A percentile compares a stretch with the other conserved stretches of the same genome.
phyloP scores from a whole-genome alignment of 2,329 filamentous ascomycete species.

The Metarhizium humberi region DNA sequence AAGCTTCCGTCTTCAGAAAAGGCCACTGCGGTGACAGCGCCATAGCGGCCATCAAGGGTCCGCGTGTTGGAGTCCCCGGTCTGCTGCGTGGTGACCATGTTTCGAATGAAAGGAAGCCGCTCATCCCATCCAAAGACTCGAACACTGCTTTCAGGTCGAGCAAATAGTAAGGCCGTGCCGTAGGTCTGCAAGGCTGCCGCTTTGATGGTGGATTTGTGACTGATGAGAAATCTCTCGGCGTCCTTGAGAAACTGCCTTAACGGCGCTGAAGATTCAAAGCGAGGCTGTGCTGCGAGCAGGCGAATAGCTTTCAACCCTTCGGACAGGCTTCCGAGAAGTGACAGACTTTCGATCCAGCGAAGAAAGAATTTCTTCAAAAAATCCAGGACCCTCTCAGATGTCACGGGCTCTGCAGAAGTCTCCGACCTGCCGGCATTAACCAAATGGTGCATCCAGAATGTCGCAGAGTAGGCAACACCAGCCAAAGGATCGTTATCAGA shows the following conservation, averaged over 20 bases:
- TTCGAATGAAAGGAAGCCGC: slow-evolving; percentile 10
- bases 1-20: slow-evolving; percentile 8
- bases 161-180: slow-evolving; percentile 22
- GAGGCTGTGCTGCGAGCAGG: slow-evolving; percentile 1
- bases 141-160: slow-evolving; percentile 14
- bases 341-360: slow-evolving; percentile 11
- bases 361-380: slow-evolving; percentile 10
- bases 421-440: slow-evolving; percentile 4
- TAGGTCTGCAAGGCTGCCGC: slow-evolving; percentile 23
- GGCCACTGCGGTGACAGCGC: slow-evolving; percentile 6
- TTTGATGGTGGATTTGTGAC: slow-evolving; percentile 16
- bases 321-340: slow-evolving; percentile 7
- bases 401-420: slow-evolving; percentile 1
- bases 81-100: slow-evolving; percentile 7
- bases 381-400: slow-evolving; percentile 12
- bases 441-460: slow-evolving; percentile 26
- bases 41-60: slow-evolving; percentile 7
- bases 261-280: slow-evolving; percentile 6
- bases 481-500: slow-evolving; percentile 10
- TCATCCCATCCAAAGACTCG: slow-evolving; percentile 10
- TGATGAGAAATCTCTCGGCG: slow-evolving; percentile 15
- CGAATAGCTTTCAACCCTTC: slow-evolving; percentile 5
- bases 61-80: slow-evolving; percentile 6
- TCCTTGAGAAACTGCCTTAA: slow-evolving; percentile 17
- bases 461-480: slow-evolving; percentile 16